These are phyloP conservation scores for Psilocybe azurescens DNA, from an alignment of 768 basidiomycete species.

Conservation along the genomic window DNA sequence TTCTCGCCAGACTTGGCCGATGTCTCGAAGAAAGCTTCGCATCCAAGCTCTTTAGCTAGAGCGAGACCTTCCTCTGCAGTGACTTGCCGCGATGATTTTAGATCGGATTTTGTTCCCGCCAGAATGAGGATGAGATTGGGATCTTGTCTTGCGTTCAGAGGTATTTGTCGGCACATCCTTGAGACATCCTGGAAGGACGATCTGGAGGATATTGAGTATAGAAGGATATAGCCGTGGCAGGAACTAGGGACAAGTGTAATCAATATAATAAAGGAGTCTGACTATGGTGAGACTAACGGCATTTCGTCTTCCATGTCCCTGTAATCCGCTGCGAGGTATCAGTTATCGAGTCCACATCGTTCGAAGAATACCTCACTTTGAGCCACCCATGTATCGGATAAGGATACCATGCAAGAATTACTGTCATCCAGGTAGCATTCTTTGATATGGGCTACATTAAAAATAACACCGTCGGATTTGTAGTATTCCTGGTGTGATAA, in stretches of 20 bases:
- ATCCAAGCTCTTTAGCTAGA: constrained; percentile 31
- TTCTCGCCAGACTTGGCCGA: constrained; percentile 34
- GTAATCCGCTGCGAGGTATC: constrained; percentile 3
- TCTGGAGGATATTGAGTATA: constrained; percentile 30
- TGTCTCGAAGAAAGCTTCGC: constrained; percentile 31
- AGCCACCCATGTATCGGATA: constrained; percentile 29
- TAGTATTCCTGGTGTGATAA: constrained; percentile 18
- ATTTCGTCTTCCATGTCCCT: constrained; percentile 24
- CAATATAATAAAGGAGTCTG: background rate
- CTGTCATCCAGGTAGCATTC: constrained; percentile 15
- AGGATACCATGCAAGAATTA: constrained; percentile 16
- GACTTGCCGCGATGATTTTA: constrained; percentile 25
- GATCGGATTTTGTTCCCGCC: constrained; percentile 34
- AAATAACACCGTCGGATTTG: constrained; percentile 14
- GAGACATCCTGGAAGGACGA: constrained; percentile 31
- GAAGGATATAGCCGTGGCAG: constrained; percentile 27
- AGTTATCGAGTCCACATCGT: background rate
- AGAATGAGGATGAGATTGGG: constrained; percentile 25
- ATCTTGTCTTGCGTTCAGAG: constrained; percentile 21
- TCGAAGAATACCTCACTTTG: constrained; percentile 20
- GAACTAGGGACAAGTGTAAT: constrained; percentile 13
- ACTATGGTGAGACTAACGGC: constrained; percentile 16
- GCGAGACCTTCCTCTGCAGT: constrained; percentile 27
- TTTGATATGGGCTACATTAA: constrained; percentile 22
- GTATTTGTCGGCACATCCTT: constrained; percentile 29